Conservation (phyloP, 148 eudicot species). For the Cornus kousa region DNA sequence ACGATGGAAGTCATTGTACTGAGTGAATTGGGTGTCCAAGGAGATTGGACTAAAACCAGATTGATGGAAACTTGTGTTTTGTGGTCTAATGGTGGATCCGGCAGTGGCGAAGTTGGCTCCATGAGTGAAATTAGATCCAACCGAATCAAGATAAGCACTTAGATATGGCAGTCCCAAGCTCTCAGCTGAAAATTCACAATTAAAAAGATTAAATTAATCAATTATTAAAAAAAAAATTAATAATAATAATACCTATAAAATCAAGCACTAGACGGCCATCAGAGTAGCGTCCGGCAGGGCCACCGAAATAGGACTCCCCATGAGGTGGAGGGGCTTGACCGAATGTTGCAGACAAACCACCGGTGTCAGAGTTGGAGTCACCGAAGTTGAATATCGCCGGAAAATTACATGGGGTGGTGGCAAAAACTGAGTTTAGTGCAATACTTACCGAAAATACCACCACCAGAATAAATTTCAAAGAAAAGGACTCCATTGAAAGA, state of each 20-base stretch:
- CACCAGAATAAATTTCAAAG: no score
- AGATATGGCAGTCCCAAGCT: slow-evolving; percentile 61
- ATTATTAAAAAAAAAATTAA: no score
- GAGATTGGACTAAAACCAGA: slow-evolving; percentile 84
- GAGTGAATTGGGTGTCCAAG: slow-evolving; percentile 52
- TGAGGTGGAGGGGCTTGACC: slow-evolving; percentile 68
- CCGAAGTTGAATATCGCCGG: slow-evolving; percentile 90
- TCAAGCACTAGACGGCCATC: slow-evolving; percentile 82
- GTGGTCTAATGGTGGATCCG: slow-evolving; percentile 78
- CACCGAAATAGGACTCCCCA: slow-evolving; percentile 66
- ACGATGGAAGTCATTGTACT: slow-evolving; percentile 66
- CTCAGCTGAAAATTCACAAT: slow-evolving; percentile 48
- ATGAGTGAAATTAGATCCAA: slow-evolving; percentile 87
- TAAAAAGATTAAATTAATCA: no score
- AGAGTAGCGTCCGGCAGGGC: slow-evolving; percentile 63
- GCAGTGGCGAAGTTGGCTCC: no score
- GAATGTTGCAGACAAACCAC: slow-evolving; percentile 84
- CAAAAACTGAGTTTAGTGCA: background rate
- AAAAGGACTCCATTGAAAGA: background rate
- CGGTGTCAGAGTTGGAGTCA: slow-evolving; percentile 91
- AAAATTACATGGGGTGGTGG: slow-evolving; percentile 34
- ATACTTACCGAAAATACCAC: no score
- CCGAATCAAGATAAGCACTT: slow-evolving; percentile 66
- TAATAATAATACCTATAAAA: slow-evolving; percentile 78
- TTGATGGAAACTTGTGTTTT: slow-evolving; percentile 61